Conservation (phyloP, 2,329 filamentous ascomycete genomes). For the Alternaria viburni region DNA sequence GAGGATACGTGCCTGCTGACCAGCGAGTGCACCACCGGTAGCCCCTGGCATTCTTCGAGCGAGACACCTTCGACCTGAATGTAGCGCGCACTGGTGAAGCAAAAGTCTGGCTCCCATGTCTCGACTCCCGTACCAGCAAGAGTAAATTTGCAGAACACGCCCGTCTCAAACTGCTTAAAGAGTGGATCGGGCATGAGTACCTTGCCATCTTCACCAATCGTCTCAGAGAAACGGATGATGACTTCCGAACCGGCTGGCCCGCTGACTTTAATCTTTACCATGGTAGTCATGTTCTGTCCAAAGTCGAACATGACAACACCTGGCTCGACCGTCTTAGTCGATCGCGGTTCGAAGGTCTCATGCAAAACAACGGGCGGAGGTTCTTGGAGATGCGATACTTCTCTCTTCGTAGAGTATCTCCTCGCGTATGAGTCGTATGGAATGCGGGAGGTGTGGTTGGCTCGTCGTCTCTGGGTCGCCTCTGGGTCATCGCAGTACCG, state of each 20-base stretch:
- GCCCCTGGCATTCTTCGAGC: constrained; percentile 18
- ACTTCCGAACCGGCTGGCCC: constrained; percentile 38
- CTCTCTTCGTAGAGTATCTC: too few species aligned
- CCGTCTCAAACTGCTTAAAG: constrained; percentile 47
- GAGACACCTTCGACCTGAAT: constrained; percentile 52
- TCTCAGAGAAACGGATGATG: constrained; percentile 42
- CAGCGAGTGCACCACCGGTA: constrained; percentile 47
- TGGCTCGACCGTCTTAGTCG: constrained; percentile 21
- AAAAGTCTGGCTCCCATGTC: constrained; percentile 51
- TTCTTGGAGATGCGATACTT: too few species aligned
- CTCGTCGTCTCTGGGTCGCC: too few species aligned
- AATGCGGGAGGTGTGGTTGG: too few species aligned
- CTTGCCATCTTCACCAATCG: constrained; percentile 36
- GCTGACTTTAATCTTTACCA: constrained; percentile 36
- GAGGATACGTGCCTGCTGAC: constrained; percentile 51
- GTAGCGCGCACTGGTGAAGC: constrained; percentile 52
- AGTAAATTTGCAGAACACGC: constrained; percentile 50
- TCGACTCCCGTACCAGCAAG: constrained; percentile 42
- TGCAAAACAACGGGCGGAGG: too few species aligned
- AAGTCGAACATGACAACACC: constrained; percentile 41
- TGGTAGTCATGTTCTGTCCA: constrained; percentile 44
- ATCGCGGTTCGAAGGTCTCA: constrained; percentile 44
- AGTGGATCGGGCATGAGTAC: constrained; percentile 53
- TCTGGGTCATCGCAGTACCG: too few species aligned
- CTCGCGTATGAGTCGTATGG: too few species aligned